phyloP scores from a whole-genome alignment of 192 early-diverging fungal species.

The Coemansia sp. region DNA sequence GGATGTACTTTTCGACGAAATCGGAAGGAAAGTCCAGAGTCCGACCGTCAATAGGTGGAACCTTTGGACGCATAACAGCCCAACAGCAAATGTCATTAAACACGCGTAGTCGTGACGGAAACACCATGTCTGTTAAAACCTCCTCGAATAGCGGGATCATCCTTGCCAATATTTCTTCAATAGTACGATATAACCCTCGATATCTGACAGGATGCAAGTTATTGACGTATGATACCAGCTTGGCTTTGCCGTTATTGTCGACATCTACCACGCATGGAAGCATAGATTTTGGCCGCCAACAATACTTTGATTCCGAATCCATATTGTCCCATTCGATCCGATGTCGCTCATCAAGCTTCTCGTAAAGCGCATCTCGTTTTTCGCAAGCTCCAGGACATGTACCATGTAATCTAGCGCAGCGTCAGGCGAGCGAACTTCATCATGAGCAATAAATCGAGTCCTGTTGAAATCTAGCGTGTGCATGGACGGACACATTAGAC shows the following conservation, averaged over 20 bases:
- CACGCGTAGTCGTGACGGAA: not conserved
- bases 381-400: not conserved
- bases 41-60: not conserved
- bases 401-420: not conserved
- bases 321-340: not conserved
- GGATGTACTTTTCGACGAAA: not conserved
- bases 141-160: conserved; percentile 3
- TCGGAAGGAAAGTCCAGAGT: not conserved
- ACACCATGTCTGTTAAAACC: not conserved
- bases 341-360: not conserved
- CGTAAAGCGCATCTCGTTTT: not conserved
- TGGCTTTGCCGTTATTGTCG: not conserved
- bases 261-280: not conserved
- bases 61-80: not conserved
- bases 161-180: not conserved
- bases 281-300: not conserved
- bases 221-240: not conserved
- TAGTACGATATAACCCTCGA: not conserved
- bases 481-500: not conserved
- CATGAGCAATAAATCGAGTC: not conserved
- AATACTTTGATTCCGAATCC: not conserved
- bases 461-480: not conserved
- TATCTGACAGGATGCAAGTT: not conserved
- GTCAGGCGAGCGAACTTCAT: not conserved
- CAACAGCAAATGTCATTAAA: not conserved